A percentile compares a stretch with the other conserved stretches of the same genome.
phyloP scores from a whole-genome alignment of 2,329 filamentous ascomycete genomes.

The Chrysoporthe deuterocubensis region DNA sequence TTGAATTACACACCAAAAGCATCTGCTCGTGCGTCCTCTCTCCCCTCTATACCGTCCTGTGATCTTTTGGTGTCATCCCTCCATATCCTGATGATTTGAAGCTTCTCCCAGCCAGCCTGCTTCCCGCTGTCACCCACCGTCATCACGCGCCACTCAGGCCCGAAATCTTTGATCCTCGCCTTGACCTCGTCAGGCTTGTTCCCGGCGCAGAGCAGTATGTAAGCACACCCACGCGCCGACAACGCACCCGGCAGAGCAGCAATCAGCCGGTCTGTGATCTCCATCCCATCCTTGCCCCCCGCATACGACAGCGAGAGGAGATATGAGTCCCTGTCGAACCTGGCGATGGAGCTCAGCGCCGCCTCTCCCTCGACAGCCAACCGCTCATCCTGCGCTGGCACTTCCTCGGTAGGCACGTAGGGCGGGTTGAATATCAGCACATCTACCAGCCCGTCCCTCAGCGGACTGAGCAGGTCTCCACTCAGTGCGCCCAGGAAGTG shows the following conservation, averaged over 20 bases:
- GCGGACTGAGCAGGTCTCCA: constrained; percentile 69
- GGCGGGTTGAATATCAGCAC: constrained; percentile 96
- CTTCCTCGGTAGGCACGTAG: constrained; percentile 83
- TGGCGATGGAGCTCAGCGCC: constrained; percentile 35
- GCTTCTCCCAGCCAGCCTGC: constrained; percentile 90
- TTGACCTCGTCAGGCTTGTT: constrained; percentile 83
- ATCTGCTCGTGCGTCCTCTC: constrained; percentile 24
- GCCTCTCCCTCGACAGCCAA: constrained; percentile 36
- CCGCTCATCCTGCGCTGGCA: constrained; percentile 59
- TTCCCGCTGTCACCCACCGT: constrained; percentile 83
- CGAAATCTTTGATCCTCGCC: constrained; percentile 59
- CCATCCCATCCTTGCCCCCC: constrained; percentile 90
- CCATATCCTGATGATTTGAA: constrained; percentile 89
- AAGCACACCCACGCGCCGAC: constrained; percentile 74
- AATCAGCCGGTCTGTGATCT: constrained; percentile 82
- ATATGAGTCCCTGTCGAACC: constrained; percentile 81
- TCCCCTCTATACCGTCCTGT: neutral
- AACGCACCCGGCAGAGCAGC: constrained; percentile 69
- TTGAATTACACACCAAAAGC: constrained; percentile 18
- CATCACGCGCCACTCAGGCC: constrained; percentile 69
- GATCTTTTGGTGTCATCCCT: constrained; percentile 43
- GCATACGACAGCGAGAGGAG: constrained; percentile 86
- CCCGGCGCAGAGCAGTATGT: constrained; percentile 86
- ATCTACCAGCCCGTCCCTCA: constrained; percentile 68
- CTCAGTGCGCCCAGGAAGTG: constrained; percentile 69